phyloP scores from a whole-genome alignment of 176 grass and related monocot species.

The Oropetium thomaeum region DNA sequence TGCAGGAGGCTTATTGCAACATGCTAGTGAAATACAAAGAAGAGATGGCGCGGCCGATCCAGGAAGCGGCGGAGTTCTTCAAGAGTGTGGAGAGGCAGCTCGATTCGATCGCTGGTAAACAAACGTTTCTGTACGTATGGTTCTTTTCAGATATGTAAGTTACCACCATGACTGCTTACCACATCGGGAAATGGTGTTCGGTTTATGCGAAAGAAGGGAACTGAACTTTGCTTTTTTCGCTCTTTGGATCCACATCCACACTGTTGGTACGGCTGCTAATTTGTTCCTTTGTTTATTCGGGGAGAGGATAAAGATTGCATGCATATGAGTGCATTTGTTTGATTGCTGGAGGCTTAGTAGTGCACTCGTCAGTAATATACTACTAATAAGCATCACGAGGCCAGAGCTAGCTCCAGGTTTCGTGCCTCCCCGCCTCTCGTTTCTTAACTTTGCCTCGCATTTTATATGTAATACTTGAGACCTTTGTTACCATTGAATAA shows the following conservation, averaged over 20 bases:
- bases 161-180: conserved; percentile 36
- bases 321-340: conserved; percentile 13
- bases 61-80: conserved; percentile 74
- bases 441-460: not conserved
- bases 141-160: conserved; percentile 25
- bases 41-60: conserved; percentile 68
- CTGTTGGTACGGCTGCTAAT: conserved; percentile 14
- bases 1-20: conserved; percentile 74
- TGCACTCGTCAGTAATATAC: not conserved
- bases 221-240: not conserved
- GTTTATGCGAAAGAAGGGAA: conserved; percentile 19
- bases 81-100: conserved; percentile 62
- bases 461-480: conserved; percentile 6
- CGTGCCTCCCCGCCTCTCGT: conserved; percentile 26
- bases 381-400: conserved; percentile 27
- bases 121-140: conserved; percentile 5
- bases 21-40: conserved; percentile 72
- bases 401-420: conserved; percentile 18
- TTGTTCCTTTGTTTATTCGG: conserved; percentile 23
- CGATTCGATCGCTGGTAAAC: conserved; percentile 55
- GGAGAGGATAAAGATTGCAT: conserved; percentile 22
- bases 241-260: conserved; percentile 40
- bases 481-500: not conserved
- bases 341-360: conserved; percentile 5
- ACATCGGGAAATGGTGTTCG: conserved; percentile 33